Conservation (phyloP, 768 basidiomycete species). For the Leccinum rimulosum region DNA sequence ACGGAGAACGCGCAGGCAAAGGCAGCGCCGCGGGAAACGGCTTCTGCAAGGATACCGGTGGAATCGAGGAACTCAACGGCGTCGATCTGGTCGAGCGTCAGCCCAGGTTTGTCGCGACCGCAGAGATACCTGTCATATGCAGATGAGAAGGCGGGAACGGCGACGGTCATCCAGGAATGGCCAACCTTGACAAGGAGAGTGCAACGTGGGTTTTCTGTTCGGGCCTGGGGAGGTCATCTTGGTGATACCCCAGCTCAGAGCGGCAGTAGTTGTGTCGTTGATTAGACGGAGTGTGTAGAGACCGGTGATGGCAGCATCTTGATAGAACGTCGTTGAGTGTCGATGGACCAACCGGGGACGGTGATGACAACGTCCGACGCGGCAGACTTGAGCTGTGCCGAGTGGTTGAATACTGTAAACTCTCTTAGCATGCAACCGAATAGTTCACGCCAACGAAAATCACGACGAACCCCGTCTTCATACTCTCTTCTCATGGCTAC, state of each 20-base stretch:
- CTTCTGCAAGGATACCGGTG: slow-evolving; percentile 79
- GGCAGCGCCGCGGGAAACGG: too few relatives aligned
- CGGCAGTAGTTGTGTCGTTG: slow-evolving; percentile 95
- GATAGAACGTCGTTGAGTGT: slow-evolving; percentile 87
- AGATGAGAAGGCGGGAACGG: slow-evolving; percentile 88
- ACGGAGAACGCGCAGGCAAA: too few relatives aligned
- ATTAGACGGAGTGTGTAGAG: slow-evolving; percentile 92
- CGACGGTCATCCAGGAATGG: slow-evolving; percentile 84
- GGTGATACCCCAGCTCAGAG: slow-evolving; percentile 98
- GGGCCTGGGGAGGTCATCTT: slow-evolving; percentile 86
- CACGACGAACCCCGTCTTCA: too few relatives aligned
- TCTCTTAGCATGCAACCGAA: too few relatives aligned
- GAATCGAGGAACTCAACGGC: slow-evolving; percentile 89
- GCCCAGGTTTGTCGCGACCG: slow-evolving; percentile 80
- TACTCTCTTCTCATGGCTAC: too few relatives aligned
- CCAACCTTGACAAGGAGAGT: slow-evolving; percentile 96
- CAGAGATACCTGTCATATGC: slow-evolving; percentile 94
- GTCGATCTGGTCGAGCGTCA: slow-evolving; percentile 84
- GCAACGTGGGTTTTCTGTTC: slow-evolving; percentile 69
- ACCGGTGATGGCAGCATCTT: slow-evolving; percentile 89
- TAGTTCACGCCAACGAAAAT: too few relatives aligned
- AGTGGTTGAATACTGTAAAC: slow-evolving; percentile 66
- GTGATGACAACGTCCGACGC: slow-evolving; percentile 95
- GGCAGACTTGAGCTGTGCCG: slow-evolving; percentile 94
- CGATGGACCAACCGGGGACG: slow-evolving; percentile 96